Conservation (phyloP, 106 monocot species). For the Amphibolis antarctica region DNA sequence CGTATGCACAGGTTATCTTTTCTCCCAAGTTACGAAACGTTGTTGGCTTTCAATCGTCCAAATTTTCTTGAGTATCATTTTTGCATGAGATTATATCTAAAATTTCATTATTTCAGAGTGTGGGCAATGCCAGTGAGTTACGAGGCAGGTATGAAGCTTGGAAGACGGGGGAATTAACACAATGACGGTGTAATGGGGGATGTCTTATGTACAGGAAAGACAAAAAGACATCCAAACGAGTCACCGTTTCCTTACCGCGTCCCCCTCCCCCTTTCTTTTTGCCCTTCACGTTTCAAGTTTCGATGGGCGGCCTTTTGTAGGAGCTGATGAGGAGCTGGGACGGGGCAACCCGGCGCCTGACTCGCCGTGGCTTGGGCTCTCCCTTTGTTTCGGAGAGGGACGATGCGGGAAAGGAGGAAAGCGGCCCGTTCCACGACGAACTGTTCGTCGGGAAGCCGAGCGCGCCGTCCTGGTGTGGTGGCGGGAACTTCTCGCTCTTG, state of each 20-base stretch:
- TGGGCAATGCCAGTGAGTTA: no score
- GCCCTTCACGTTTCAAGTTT: not conserved
- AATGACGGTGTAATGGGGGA: no score
- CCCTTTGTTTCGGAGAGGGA: constrained; percentile 18
- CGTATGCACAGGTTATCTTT: no score
- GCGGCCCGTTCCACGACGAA: not conserved
- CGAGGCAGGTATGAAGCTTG: no score
- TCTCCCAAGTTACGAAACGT: no score
- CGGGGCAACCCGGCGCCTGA: constrained; percentile 7
- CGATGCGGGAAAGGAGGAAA: constrained; percentile 31
- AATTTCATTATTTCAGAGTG: no score
- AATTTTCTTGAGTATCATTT: no score
- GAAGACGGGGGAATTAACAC: no score
- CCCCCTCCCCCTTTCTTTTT: not conserved
- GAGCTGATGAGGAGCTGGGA: constrained; percentile 1
- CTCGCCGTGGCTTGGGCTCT: constrained; percentile 1
- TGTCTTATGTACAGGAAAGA: no score
- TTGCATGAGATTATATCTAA: no score
- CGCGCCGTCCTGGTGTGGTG: constrained; percentile 72
- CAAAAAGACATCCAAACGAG: constrained; percentile 3
- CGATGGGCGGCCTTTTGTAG: not conserved
- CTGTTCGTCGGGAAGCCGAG: constrained; percentile 24
- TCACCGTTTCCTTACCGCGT: not conserved
- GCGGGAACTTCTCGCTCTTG: constrained; percentile 86
- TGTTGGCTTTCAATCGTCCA: no score